Evolutionary conservation across 306 rosid species (phyloP), one percentile per base, ranked within the genome.

Genomic region (Lablab purpureus): DNA sequence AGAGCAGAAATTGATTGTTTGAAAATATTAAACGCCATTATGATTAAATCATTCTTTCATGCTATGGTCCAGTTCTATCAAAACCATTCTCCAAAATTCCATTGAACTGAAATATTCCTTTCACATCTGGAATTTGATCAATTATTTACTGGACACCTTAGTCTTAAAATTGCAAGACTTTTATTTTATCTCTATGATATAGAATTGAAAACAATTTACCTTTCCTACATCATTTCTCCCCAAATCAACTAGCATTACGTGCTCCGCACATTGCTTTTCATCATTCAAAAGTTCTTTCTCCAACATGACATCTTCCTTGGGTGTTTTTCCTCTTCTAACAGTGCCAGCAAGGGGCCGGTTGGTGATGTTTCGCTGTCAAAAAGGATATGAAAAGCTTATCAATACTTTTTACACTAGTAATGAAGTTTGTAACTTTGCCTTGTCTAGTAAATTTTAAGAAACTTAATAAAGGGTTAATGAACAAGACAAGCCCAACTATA

Each of bases 261-360:
- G 99, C 86, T 93, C 99, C 9, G 99, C 98, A 43, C 92, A 77
- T 83, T 95, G 99, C 88, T 95, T 95, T 75, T 85, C 90, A 83
- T 95, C 98, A 47, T 80, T 89, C 84, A 95, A 81, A 74, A 93
- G 98, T 56, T 93, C 91, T 67, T 85, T 82, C 89, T 95, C 98
- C 88, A 93, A 68, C 93, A 90, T 85, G 9, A 67, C 4, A 85
- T 95, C 99, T 80, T 95, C 99, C 79, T 91, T 80, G 9, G 86
- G 89, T 68, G 99, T 88, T 87, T 93, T 95, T 52, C 97, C 99
- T 87, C 99, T 93, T 82, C 96, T 90, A 87, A 82, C 77, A 52
- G 98, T 95, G 79, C 99, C 99, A 69, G 99, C 99, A 77, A 95
- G 99, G 36, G 99, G 99, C 14, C 97, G 89, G 76, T 95, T 95